A percentile compares a stretch with the other conserved stretches of the same genome.
These are phyloP conservation scores for Leccinum arenicola DNA, from an alignment of 768 basidiomycete genomes.

Conservation along the genomic window DNA sequence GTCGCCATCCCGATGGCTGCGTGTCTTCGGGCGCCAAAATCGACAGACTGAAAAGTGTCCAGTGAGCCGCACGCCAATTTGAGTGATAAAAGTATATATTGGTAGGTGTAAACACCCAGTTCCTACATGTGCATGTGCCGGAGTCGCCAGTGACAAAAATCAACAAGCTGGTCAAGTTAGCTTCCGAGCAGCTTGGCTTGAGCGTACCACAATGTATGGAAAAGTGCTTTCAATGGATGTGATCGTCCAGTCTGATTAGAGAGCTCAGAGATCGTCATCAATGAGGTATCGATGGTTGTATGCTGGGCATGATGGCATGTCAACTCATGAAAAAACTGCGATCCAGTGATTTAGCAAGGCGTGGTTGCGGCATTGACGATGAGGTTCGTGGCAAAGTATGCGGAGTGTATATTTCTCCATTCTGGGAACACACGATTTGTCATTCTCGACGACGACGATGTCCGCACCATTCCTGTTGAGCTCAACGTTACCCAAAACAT, in stretches of 20 bases:
- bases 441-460: constrained; percentile 35
- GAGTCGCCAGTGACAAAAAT: constrained; percentile 6
- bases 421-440: background rate
- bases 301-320: background rate
- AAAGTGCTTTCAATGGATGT: background rate
- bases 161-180: background rate
- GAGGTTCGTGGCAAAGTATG: background rate
- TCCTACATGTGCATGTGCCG: constrained; percentile 6
- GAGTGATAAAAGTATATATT: background rate
- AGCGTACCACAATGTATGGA: background rate
- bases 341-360: no score
- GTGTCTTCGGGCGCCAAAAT: constrained; percentile 27
- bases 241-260: background rate
- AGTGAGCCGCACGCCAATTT: background rate
- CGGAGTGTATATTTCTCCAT: background rate
- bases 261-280: background rate
- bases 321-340: background rate
- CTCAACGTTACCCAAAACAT: constrained; percentile 44
- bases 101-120: constrained; percentile 13
- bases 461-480: constrained; percentile 48
- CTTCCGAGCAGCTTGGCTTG: background rate
- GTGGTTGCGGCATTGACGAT: background rate
- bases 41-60: constrained; percentile 8
- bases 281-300: background rate
- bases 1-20: constrained; percentile 17